Base-by-base conservation (phyloP, 805 yeast genomes). In the Schizosaccharomyces lindneri region DNA sequence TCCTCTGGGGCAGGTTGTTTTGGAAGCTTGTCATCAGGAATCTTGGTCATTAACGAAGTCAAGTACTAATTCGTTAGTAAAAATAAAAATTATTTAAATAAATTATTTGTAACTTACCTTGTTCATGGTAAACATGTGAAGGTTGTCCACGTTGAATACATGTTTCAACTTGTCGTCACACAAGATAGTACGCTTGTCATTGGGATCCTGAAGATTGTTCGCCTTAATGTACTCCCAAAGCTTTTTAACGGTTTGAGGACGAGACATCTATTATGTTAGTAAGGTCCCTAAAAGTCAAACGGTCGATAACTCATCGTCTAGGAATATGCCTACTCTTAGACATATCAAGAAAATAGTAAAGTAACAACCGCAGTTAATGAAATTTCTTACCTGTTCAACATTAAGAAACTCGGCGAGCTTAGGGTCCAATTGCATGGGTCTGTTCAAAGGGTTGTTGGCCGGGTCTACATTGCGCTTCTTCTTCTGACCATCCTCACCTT, bases 201-300 rank as follows among this genome's bases (percentile, higher is more conserved):
- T 66, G 0, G 88, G 85, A 64, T 84, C 80, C 68, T 85, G 94
- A 39, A 86, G 70, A 36, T 78, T 70, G 63, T 83, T 68, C 11
- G 69, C 78, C 66, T 81, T 82, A 62, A 87, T 84, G 69, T 87
- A 80, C 15, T 74, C 77, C 94, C 94, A 85, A 4, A 85, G 69
- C 59, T 70, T 70, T 64, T 83, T 83, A 9, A 84, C 88, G 19
- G 84, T 81, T 68, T 83, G 83, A 0, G 90, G 81, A 65, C 95
- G 72, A 3, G 89, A 76, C 55, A 80, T 67, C 62, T 64, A 21
- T n/a, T 7, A 27, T 9, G 31, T 59, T 32, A 17, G 32, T 71
- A 75, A 1, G 32, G 41, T 1, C 9, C 13, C 13, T 46, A 4
- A 46, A 46, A 19, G 27, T 46, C 32, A 17, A 5, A 21, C 24